Evolutionary conservation across 2,329 filamentous ascomycete genomes (phyloP).

Genomic region (Cytospora mali): DNA sequence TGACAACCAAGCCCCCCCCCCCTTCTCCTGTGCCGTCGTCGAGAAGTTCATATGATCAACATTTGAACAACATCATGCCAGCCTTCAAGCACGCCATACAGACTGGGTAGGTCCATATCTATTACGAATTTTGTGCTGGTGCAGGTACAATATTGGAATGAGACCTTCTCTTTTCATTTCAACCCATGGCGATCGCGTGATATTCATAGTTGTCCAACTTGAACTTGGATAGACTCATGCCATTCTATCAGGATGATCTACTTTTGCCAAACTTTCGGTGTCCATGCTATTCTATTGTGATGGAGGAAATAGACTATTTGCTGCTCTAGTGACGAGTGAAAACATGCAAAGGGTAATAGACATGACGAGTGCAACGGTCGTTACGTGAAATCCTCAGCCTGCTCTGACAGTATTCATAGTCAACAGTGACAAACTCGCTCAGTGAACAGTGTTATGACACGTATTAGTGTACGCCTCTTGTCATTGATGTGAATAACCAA

Average conservation of each 20-base stretch:
- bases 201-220: not conserved
- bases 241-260: not conserved
- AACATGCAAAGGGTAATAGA: not conserved
- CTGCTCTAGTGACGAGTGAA: not conserved
- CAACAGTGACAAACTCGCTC: not conserved
- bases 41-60: too few species aligned
- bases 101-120: too few species aligned
- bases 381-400: not conserved
- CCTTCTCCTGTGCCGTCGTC: too few species aligned
- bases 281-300: not conserved
- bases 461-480: too few species aligned
- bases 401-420: not conserved
- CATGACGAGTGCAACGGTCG: not conserved
- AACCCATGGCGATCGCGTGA: not conserved
- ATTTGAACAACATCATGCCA: not conserved
- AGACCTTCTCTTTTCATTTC: not conserved
- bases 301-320: not conserved
- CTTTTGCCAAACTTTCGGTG: not conserved
- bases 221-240: not conserved
- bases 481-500: too few species aligned
- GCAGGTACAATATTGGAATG: too few species aligned
- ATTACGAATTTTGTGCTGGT: too few species aligned
- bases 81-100: not conserved
- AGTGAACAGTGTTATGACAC: too few species aligned
- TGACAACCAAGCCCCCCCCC: not conserved